These are phyloP conservation scores for Naumovozyma castellii DNA, from an alignment of 805 yeast species.

Conservation along the genomic window DNA sequence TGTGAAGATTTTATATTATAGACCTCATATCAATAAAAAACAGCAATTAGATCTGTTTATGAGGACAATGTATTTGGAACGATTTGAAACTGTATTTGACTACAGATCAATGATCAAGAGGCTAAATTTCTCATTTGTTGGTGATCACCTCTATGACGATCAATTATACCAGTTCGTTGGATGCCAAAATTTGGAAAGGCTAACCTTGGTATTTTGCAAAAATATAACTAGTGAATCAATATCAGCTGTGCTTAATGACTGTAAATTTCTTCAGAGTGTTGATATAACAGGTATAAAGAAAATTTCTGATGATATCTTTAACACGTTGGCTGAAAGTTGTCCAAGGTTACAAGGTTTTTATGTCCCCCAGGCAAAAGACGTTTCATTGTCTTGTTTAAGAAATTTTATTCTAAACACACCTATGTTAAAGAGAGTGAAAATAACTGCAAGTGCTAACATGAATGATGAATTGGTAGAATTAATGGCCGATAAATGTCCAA, in stretches of 20 bases:
- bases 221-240: conserved; percentile 54
- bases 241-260: conserved; percentile 49
- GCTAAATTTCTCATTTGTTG: conserved; percentile 68
- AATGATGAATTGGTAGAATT: conserved; percentile 52
- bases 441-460: conserved; percentile 60
- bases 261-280: conserved; percentile 68
- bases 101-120: conserved; percentile 65
- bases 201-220: conserved; percentile 75
- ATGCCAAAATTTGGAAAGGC: conserved; percentile 70
- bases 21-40: conserved; percentile 62
- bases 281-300: conserved; percentile 75
- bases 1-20: conserved; percentile 76
- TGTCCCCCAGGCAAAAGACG: conserved; percentile 73
- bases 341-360: conserved; percentile 78
- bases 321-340: conserved; percentile 61
- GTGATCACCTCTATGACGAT: conserved; percentile 55
- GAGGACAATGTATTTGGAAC: conserved; percentile 22
- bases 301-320: conserved; percentile 60
- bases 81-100: conserved; percentile 47
- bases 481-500: conserved; percentile 62
- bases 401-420: conserved; percentile 55
- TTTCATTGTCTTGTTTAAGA: conserved; percentile 56
- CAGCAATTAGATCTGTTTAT: conserved; percentile 39
- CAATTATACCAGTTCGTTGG: conserved; percentile 52
- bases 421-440: conserved; percentile 69